phyloP scores from a whole-genome alignment of 2,329 filamentous ascomycete genomes.

The Calonectria pteridis region DNA sequence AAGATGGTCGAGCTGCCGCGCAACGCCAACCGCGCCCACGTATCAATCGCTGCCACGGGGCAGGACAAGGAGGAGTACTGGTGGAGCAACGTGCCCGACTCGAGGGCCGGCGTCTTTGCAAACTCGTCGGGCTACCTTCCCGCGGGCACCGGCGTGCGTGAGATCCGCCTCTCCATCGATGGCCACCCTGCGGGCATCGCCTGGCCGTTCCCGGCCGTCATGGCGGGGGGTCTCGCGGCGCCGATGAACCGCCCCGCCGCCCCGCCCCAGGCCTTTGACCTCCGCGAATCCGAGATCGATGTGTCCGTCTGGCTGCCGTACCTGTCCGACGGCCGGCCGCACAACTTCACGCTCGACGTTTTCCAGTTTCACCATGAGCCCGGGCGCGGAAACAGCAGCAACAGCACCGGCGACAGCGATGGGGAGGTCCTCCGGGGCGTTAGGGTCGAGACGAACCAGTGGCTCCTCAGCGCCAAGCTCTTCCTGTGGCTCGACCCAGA shows the following conservation, averaged over 20 bases:
- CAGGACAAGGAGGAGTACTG: constrained; percentile 86
- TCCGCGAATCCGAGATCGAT: constrained; percentile 85
- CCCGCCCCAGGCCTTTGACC: constrained; percentile 82
- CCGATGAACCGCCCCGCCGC: constrained; percentile 83
- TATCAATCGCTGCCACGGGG: constrained; percentile 82
- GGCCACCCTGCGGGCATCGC: constrained; percentile 78
- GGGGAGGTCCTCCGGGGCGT: constrained; percentile 2
- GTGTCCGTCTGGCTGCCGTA: constrained; percentile 81
- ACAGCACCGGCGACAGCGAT: constrained; percentile 20
- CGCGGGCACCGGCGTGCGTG: constrained; percentile 80
- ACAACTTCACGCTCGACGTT: constrained; percentile 77
- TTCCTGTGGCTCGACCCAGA: constrained; percentile 11
- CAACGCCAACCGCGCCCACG: constrained; percentile 76
- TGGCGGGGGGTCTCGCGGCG: constrained; percentile 84
- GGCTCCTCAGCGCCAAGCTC: constrained; percentile 1
- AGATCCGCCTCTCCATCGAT: constrained; percentile 83
- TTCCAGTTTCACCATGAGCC: constrained; percentile 70
- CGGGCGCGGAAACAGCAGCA: background rate
- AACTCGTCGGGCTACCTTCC: constrained; percentile 67
- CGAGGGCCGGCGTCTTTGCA: constrained; percentile 70
- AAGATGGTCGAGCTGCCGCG: constrained; percentile 69
- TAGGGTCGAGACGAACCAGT: background rate
- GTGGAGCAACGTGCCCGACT: constrained; percentile 82
- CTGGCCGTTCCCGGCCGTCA: constrained; percentile 87
- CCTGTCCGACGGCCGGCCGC: constrained; percentile 73